phyloP scores from a whole-genome alignment of 176 grass and related monocot genomes.

The Oryza glumipatula region DNA sequence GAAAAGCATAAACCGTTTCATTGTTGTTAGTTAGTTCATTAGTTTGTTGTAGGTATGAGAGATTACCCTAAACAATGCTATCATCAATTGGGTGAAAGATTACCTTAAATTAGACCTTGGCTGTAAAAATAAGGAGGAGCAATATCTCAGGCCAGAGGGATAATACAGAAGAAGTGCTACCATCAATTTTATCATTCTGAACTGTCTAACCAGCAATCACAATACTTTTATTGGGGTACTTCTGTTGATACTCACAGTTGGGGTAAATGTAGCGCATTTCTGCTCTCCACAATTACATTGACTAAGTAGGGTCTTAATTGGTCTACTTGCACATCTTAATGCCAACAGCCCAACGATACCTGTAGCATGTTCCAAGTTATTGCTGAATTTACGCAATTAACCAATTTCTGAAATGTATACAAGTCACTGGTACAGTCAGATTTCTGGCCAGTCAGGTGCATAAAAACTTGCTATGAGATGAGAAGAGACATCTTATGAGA shows the following conservation, averaged over 20 bases:
- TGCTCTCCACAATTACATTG: slow-evolving; percentile 5
- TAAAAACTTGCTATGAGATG: slow-evolving; percentile 6
- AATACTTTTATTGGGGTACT: background rate
- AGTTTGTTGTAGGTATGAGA: background rate
- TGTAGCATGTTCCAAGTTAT: background rate
- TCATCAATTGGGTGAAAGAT: background rate
- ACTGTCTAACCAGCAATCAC: slow-evolving; percentile 2
- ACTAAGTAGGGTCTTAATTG: background rate
- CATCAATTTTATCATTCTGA: background rate
- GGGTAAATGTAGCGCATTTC: background rate
- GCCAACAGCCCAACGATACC: background rate
- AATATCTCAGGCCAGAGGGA: background rate
- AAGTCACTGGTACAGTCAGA: background rate
- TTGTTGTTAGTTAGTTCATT: background rate
- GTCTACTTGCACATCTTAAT: background rate
- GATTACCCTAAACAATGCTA: slow-evolving; percentile 19
- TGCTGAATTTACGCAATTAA: background rate
- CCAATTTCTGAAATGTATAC: background rate
- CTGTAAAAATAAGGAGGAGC: background rate
- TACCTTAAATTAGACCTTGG: background rate
- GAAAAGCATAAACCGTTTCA: slow-evolving; percentile 7
- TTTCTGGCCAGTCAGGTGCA: background rate
- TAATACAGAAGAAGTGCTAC: background rate
- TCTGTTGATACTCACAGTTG: background rate
- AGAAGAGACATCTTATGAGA: background rate